phyloP scores from a whole-genome alignment of 495 filamentous ascomycete genomes.

The Neurospora tetrasperma region DNA sequence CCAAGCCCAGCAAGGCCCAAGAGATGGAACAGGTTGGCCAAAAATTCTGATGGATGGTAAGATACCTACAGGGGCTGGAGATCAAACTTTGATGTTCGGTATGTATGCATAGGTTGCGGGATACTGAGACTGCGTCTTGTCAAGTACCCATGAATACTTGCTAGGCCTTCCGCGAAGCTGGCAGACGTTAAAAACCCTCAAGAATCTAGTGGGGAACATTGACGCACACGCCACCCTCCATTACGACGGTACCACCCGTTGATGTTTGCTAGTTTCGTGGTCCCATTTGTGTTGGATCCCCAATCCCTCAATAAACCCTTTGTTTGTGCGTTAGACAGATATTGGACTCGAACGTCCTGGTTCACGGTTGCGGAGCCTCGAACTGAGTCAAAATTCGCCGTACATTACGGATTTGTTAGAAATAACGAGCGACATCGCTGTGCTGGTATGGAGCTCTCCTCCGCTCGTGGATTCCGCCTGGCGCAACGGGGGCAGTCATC shows the following conservation, averaged over 20 bases:
- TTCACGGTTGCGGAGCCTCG: constrained; percentile 17
- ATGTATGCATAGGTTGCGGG: background rate
- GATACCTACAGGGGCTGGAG: background rate
- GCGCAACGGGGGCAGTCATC: constrained; percentile 9
- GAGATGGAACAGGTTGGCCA: background rate
- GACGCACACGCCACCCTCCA: background rate
- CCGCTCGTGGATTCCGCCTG: constrained; percentile 4
- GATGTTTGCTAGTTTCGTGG: constrained; percentile 8
- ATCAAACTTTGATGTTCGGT: background rate
- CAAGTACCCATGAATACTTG: background rate
- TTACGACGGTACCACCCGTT: background rate
- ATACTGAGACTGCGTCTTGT: background rate
- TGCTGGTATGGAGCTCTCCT: background rate
- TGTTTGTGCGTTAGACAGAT: constrained; percentile 3
- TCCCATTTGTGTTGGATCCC: constrained; percentile 9
- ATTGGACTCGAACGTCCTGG: constrained; percentile 12
- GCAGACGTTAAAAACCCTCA: background rate
- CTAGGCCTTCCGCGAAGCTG: background rate
- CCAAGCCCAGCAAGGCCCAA: constrained; percentile 8
- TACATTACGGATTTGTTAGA: constrained; percentile 15
- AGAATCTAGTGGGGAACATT: background rate
- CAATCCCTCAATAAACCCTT: constrained; percentile 2
- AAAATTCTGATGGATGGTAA: background rate
- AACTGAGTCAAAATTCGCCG: constrained; percentile 11
- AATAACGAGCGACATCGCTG: constrained; percentile 15